A percentile compares a stretch with the other conserved stretches of the same genome.
phyloP scores from a whole-genome alignment of 2,329 filamentous ascomycete genomes.

The Lecanicillium sp. region DNA sequence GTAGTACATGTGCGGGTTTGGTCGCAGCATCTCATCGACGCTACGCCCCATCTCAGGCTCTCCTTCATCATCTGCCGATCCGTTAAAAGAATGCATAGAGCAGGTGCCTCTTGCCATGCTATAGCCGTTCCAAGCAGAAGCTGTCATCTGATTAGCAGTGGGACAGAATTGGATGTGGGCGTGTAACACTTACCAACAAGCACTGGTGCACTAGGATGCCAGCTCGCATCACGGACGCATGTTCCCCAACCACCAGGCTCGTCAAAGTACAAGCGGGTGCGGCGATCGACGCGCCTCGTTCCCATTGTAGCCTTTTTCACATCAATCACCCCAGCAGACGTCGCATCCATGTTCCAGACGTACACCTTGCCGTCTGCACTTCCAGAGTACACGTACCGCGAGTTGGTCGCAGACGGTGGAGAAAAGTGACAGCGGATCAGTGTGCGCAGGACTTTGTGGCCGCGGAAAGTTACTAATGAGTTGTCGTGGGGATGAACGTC shows the following conservation, averaged over 20 bases:
- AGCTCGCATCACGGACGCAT: conserved; percentile 80
- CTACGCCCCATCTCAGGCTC: conserved; percentile 47
- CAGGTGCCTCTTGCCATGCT: conserved; percentile 67
- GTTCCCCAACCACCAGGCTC: conserved; percentile 59
- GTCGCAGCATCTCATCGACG: conserved; percentile 52
- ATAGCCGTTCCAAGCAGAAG: conserved; percentile 77
- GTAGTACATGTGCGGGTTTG: conserved; percentile 20
- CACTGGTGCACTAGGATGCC: conserved; percentile 80
- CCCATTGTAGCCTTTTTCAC: conserved; percentile 63
- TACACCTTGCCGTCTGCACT: conserved; percentile 85
- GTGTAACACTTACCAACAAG: conserved; percentile 49
- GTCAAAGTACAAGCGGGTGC: conserved; percentile 49
- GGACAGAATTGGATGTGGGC: background rate
- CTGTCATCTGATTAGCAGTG: conserved; percentile 31
- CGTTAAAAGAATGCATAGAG: conserved; percentile 71
- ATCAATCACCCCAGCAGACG: conserved; percentile 68
- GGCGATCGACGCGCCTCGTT: conserved; percentile 47
- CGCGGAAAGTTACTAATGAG: conserved; percentile 86
- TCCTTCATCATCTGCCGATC: conserved; percentile 56
- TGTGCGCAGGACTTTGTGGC: conserved; percentile 81
- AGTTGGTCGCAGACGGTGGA: conserved; percentile 76
- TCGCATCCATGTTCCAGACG: conserved; percentile 90
- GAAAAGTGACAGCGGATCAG: conserved; percentile 95
- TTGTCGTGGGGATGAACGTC: conserved; percentile 67
- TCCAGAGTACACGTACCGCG: conserved; percentile 87